Base-by-base conservation (phyloP, 2,329 filamentous ascomycete species). In the Sporothrix curviconia region DNA sequence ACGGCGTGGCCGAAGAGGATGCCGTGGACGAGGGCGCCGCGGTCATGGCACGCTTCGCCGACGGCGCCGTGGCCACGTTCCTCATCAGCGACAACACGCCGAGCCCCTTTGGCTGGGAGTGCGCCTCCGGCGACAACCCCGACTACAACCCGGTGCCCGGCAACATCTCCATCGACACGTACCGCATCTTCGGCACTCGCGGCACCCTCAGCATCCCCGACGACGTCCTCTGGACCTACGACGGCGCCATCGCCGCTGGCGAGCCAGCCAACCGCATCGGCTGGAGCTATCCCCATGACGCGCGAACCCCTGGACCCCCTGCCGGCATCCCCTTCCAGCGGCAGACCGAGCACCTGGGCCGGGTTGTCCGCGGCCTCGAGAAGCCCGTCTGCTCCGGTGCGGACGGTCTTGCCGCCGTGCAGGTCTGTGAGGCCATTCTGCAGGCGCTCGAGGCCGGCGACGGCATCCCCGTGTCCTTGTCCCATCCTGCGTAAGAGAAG, bases 51-150 rank as follows among this genome's bases (percentile, higher is more conserved):
- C 44, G 44, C 4, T 49, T 22, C 19, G 28, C 44, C 11, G 30
- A 49, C 14, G 44, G 44, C n/a, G 34, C 44, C 3, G 30, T 49
- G 8, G 44, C 30, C 30, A 49, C 44, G 1, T 34, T 49, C 14
- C 12, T 49, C 5, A n/a, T 49, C n/a, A 34, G 28, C 4, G 44
- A 49, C 44, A 49, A 49, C 44, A 49, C 44, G n/a, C 44, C 44
- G 44, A 49, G 44, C n/a, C 44, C 44, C n/a, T 49, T 49, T 15
- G 44, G 44, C n/a, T 49, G 44, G 44, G 44, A 49, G 44, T 22
- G 28, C 3, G 44, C 44, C 30, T 17, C 44, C 7, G 44, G 44
- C 17, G 44, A 49, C 17, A 34, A 34, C 9, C 28, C 30, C 4
- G 17, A 22, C 7, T 49, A 36, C 14, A 7, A n/a, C n/a, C n/a